These are phyloP conservation scores for Penicillium sp. DNA, from an alignment of 2,329 filamentous ascomycete species.

Conservation along the genomic window DNA sequence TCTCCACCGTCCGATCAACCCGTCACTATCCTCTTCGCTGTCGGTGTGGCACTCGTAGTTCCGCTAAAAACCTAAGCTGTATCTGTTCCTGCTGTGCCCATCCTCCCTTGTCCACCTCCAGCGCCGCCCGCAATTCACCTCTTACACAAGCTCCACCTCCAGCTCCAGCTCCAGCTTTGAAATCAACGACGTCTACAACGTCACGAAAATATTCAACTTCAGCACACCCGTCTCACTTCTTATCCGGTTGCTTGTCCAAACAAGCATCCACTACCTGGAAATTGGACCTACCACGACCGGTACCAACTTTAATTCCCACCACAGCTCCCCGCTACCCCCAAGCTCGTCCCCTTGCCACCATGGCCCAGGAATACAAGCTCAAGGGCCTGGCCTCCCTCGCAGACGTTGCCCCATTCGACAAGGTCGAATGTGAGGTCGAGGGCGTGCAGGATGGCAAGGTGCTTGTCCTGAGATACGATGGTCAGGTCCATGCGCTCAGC, in stretches of 20 bases:
- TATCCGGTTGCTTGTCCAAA: not conserved
- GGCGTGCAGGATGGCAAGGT: constrained; percentile 85
- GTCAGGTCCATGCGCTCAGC: constrained; percentile 76
- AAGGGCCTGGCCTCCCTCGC: constrained; percentile 72
- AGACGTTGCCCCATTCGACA: constrained; percentile 75
- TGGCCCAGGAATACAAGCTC: constrained; percentile 55
- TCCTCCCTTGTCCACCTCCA: constrained; percentile 14
- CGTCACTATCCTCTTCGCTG: constrained; percentile 6
- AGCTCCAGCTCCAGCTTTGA: not conserved
- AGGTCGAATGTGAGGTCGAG: constrained; percentile 87
- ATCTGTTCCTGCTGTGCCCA: constrained; percentile 30
- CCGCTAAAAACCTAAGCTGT: constrained; percentile 12
- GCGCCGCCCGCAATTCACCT: not conserved
- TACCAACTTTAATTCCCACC: not conserved
- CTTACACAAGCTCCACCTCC: not conserved
- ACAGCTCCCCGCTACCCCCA: not conserved
- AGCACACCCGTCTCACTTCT: too few species aligned
- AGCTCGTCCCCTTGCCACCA: constrained; percentile 25
- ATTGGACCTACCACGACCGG: not conserved
- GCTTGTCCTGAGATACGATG: constrained; percentile 76
- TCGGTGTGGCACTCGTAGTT: constrained; percentile 28
- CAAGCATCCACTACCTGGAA: not conserved
- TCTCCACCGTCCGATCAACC: not conserved
- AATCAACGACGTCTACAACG: not conserved
- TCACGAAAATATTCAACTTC: not conserved